A percentile compares a stretch with the other conserved stretches of the same genome.
Conservation (phyloP, 495 filamentous ascomycete genomes). For the Aspergillus sparsus region DNA sequence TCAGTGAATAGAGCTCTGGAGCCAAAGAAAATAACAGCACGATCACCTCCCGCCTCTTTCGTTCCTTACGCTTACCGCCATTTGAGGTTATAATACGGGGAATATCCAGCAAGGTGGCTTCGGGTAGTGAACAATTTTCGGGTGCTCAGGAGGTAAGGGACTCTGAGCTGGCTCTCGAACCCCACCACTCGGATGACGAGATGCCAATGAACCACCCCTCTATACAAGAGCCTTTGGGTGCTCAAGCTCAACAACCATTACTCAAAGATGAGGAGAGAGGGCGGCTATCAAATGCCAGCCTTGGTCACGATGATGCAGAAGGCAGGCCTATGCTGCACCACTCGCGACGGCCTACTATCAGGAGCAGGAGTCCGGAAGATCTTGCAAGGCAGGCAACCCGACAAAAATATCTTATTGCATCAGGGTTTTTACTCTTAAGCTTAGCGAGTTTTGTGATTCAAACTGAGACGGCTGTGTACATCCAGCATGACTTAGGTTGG, state of each 20-base stretch:
- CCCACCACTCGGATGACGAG: conserved; percentile 45
- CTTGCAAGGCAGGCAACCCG: conserved; percentile 63
- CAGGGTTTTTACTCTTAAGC: conserved; percentile 75
- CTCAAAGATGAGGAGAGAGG: conserved; percentile 56
- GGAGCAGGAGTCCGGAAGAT: conserved; percentile 58
- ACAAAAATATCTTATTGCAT: conserved; percentile 83
- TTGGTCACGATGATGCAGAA: conserved; percentile 40
- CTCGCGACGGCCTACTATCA: conserved; percentile 58
- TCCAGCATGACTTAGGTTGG: conserved; percentile 86
- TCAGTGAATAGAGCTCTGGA: background rate
- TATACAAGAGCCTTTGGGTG: conserved; percentile 51
- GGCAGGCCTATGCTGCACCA: conserved; percentile 46
- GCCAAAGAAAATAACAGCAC: conserved; percentile 1
- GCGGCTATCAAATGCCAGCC: conserved; percentile 44
- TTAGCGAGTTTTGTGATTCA: conserved; percentile 83
- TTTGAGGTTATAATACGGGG: conserved; percentile 4
- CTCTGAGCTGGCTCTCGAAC: conserved; percentile 30
- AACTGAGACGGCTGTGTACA: conserved; percentile 92
- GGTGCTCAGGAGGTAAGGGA: conserved; percentile 19
- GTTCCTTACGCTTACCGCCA: background rate
- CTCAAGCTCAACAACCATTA: conserved; percentile 55
- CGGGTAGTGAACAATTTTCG: conserved; percentile 19
- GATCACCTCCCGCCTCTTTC: conserved; percentile 8
- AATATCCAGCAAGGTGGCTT: conserved; percentile 26
- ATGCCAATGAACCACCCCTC: conserved; percentile 48